Percentiles rank a stretch among this genome's conserved stretches.
These are phyloP conservation scores for Chlorella sorokiniana DNA, from an alignment of 139 green algal genomes.

Conservation along the genomic window DNA sequence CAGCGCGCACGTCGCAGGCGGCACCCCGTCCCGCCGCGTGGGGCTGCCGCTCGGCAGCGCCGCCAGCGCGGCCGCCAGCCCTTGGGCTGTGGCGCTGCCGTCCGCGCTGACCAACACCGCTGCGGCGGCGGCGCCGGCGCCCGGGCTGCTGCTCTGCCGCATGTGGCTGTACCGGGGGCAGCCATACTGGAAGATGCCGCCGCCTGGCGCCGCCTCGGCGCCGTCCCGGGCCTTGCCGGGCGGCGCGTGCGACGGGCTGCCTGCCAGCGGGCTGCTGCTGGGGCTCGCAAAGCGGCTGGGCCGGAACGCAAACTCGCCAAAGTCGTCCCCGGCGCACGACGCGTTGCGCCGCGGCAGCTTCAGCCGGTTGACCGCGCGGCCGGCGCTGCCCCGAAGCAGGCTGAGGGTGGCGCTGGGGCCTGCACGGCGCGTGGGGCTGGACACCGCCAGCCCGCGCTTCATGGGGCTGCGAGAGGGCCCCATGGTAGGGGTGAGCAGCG, in stretches of 20 bases:
- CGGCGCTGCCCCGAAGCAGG: background rate
- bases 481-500: conserved; percentile 24
- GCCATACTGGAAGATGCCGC: conserved; percentile 21
- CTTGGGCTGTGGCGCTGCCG: background rate
- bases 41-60: conserved; percentile 17
- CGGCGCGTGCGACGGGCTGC: conserved; percentile 1
- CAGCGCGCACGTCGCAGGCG: background rate
- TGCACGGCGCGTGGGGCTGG: conserved; percentile 2
- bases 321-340: conserved; percentile 6
- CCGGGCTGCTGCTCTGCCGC: conserved; percentile 10
- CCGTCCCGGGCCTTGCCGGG: background rate
- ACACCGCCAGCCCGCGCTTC: conserved; percentile 21
- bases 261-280: conserved; percentile 1
- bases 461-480: conserved; percentile 15
- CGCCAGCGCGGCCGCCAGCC: conserved; percentile 16
- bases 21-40: background rate
- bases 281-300: conserved; percentile 15
- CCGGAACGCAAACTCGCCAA: conserved; percentile 31
- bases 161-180: conserved; percentile 10
- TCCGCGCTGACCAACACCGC: background rate
- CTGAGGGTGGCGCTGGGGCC: background rate
- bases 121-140: background rate
- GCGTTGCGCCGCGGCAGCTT: conserved; percentile 26
- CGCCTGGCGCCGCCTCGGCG: background rate
- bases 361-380: conserved; percentile 4